These are phyloP conservation scores for Maudiozyma barnettii DNA, from an alignment of 805 yeast genomes.

Conservation along the genomic window DNA sequence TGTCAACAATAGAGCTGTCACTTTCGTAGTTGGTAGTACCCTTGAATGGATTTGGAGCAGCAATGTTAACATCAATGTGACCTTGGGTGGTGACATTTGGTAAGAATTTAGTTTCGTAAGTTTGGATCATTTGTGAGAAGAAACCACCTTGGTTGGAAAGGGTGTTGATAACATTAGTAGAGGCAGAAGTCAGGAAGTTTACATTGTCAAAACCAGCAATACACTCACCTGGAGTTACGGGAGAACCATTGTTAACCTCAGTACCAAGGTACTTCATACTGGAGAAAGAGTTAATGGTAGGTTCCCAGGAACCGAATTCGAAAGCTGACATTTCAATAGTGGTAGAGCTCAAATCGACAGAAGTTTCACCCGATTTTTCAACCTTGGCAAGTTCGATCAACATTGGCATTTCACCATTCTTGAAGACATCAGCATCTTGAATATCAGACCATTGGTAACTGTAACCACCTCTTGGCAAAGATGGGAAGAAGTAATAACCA, in stretches of 20 bases:
- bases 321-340: conserved; percentile 53
- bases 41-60: conserved; percentile 65
- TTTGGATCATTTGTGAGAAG: conserved; percentile 32
- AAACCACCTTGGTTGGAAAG: conserved; percentile 45
- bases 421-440: conserved; percentile 50
- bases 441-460: conserved; percentile 50
- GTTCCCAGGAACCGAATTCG: conserved; percentile 85
- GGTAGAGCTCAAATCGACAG: conserved; percentile 59
- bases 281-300: conserved; percentile 53
- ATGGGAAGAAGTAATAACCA: conserved; percentile 62
- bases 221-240: conserved; percentile 41
- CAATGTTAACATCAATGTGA: conserved; percentile 60
- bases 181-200: conserved; percentile 74
- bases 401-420: conserved; percentile 57
- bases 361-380: conserved; percentile 46
- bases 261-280: conserved; percentile 66
- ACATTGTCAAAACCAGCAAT: conserved; percentile 67
- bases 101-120: conserved; percentile 36
- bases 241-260: conserved; percentile 47
- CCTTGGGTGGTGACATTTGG: conserved; percentile 34
- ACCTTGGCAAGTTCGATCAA: conserved; percentile 60
- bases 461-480: conserved; percentile 50
- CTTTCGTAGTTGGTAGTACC: conserved; percentile 28
- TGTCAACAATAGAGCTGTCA: conserved; percentile 31
- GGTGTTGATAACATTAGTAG: conserved; percentile 70